These are phyloP conservation scores for Trifolium fragiferum DNA, from an alignment of 306 rosid species.

Conservation along the genomic window DNA sequence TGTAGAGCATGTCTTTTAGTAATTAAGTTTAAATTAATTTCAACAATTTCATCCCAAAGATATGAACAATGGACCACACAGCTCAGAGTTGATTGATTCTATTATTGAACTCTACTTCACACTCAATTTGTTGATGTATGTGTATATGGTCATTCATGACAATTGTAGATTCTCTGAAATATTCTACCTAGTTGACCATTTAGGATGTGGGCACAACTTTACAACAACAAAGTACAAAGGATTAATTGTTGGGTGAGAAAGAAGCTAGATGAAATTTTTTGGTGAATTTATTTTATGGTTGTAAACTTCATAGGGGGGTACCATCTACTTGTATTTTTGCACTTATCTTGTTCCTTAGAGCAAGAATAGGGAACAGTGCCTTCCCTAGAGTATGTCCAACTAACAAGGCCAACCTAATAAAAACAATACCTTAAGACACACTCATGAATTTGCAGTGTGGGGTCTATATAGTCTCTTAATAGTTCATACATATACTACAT, in stretches of 20 bases:
- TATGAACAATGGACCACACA: constrained; percentile 28
- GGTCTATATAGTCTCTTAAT: constrained; percentile 36
- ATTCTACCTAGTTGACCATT: constrained; percentile 55
- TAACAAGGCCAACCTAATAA: constrained; percentile 73
- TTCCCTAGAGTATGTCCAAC: constrained; percentile 58
- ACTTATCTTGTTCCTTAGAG: constrained; percentile 68
- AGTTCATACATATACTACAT: not conserved
- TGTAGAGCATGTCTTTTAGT: too few species aligned
- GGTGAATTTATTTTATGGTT: constrained; percentile 34
- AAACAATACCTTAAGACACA: constrained; percentile 69
- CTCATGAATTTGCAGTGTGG: constrained; percentile 45
- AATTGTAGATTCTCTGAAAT: constrained; percentile 46
- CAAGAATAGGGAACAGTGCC: constrained; percentile 64
- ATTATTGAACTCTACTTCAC: constrained; percentile 41
- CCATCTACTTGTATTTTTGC: constrained; percentile 68
- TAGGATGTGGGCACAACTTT: constrained; percentile 58
- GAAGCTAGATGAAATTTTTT: constrained; percentile 40
- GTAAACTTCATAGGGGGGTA: constrained; percentile 21
- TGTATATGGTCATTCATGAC: constrained; percentile 43
- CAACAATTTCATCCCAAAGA: not conserved
- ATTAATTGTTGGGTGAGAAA: constrained; percentile 56
- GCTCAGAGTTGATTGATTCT: constrained; percentile 30
- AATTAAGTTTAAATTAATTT: too few species aligned
- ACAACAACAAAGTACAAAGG: constrained; percentile 70
- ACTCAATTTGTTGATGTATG: constrained; percentile 33